Conservation (phyloP, 2,329 filamentous ascomycete species). For the Myriosclerotinia scirpicola region DNA sequence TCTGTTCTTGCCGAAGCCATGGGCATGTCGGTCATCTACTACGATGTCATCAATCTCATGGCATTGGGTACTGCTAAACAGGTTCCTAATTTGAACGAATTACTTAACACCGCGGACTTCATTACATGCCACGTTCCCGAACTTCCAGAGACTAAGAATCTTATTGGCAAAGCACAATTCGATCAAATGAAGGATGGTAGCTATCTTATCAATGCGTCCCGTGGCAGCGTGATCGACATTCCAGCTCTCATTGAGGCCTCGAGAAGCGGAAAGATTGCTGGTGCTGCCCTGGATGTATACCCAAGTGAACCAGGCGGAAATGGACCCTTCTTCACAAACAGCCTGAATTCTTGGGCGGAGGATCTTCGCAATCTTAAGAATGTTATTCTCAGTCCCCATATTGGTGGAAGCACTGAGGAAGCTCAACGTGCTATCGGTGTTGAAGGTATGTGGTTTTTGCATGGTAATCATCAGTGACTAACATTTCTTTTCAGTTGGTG, state of each 20-base stretch:
- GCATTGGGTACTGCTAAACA: slow-evolving; percentile 84
- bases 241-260: slow-evolving; percentile 86
- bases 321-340: slow-evolving; percentile 88
- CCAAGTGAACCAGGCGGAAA: slow-evolving; percentile 92
- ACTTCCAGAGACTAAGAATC: slow-evolving; percentile 84
- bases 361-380: slow-evolving; percentile 86
- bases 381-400: slow-evolving; percentile 93
- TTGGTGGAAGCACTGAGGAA: slow-evolving; percentile 96
- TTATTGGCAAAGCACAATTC: slow-evolving; percentile 80
- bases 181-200: slow-evolving; percentile 88
- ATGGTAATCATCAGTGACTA: slow-evolving; percentile 11
- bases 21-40: slow-evolving; percentile 98
- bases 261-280: slow-evolving; percentile 81
- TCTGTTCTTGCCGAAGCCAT: slow-evolving; percentile 95
- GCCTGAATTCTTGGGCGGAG: slow-evolving; percentile 79
- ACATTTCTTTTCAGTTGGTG: slow-evolving; percentile 58
- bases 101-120: slow-evolving; percentile 83
- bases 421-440: slow-evolving; percentile 94
- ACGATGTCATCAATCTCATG: slow-evolving; percentile 94
- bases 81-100: slow-evolving; percentile 71
- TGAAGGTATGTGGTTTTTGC: slow-evolving; percentile 55
- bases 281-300: slow-evolving; percentile 95
- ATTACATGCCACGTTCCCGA: slow-evolving; percentile 94
- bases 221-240: slow-evolving; percentile 92
- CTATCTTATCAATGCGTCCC: slow-evolving; percentile 94